Conservation (phyloP, 148 eudicot genomes). For the Persicaria maculosa region DNA sequence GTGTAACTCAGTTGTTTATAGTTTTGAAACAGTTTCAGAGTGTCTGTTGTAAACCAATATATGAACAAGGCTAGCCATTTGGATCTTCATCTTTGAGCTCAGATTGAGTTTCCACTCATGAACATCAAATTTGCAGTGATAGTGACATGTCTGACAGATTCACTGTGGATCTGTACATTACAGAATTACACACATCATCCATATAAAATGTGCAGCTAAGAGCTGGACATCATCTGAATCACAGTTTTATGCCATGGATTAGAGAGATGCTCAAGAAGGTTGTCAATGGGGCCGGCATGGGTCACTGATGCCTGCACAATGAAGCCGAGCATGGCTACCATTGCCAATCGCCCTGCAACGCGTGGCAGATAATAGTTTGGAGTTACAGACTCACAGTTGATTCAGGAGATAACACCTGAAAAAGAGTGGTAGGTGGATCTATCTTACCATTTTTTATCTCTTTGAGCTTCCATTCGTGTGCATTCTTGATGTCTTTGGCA, state of each 20-base stretch:
- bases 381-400: neutral
- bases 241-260: slow-evolving; percentile 86
- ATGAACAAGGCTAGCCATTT: neutral
- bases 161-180: slow-evolving; percentile 3
- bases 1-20: neutral
- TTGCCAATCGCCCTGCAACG: slow-evolving; percentile 54
- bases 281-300: slow-evolving; percentile 69
- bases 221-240: slow-evolving; percentile 46
- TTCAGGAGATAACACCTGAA: neutral
- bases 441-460: slow-evolving; percentile 80
- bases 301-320: slow-evolving; percentile 81
- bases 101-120: neutral
- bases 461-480: slow-evolving; percentile 82
- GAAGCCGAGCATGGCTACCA: slow-evolving; percentile 88
- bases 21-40: neutral
- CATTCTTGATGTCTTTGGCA: slow-evolving; percentile 67
- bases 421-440: neutral
- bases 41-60: neutral
- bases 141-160: neutral
- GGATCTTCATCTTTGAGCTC: neutral
- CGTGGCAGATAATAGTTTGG: neutral
- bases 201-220: slow-evolving; percentile 13
- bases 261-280: slow-evolving; percentile 72
- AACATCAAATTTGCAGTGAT: neutral
- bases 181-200: neutral